Evolutionary conservation across 345 rosid species (phyloP).

Genomic region (Eucalyptus camaldulensis): DNA sequence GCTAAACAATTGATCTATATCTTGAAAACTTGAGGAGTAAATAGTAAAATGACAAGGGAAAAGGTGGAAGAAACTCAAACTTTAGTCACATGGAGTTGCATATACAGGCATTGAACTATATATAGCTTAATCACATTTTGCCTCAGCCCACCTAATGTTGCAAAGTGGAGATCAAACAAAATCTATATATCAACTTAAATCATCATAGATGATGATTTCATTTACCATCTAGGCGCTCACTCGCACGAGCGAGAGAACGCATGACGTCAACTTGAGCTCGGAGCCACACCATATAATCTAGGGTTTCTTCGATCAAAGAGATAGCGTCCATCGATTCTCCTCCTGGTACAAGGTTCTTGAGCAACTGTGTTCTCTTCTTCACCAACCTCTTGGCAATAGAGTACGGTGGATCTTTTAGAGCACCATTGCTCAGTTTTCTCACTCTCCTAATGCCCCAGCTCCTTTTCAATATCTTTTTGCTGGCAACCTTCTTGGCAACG

Average conservation of each 20-base stretch:
- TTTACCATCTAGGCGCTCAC: neutral
- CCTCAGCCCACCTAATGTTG: neutral
- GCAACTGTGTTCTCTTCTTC: slow-evolving; percentile 41
- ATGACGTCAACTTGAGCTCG: slow-evolving; percentile 76
- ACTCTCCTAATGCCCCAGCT: slow-evolving; percentile 4
- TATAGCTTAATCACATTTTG: neutral
- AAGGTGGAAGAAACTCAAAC: neutral
- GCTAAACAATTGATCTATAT: neutral
- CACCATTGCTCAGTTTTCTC: slow-evolving; percentile 3
- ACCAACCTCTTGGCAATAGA: slow-evolving; percentile 27
- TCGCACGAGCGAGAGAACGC: slow-evolving; percentile 30
- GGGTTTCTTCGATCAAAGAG: slow-evolving; percentile 65
- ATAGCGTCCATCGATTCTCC: slow-evolving; percentile 50
- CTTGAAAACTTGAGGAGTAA: neutral
- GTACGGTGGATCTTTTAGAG: neutral
- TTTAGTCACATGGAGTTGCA: neutral
- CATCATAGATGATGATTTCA: neutral
- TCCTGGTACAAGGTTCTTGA: slow-evolving; percentile 67
- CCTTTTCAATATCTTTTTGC: slow-evolving; percentile 58
- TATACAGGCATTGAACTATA: neutral
- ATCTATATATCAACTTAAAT: neutral
- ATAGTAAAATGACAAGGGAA: neutral
- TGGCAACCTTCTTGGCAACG: slow-evolving; percentile 22
- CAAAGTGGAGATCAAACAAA: neutral
- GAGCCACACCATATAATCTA: slow-evolving; percentile 68